A percentile compares a stretch with the other conserved stretches of the same genome.
Conservation (phyloP, 2,329 filamentous ascomycete species). For the Didymella exigua region DNA sequence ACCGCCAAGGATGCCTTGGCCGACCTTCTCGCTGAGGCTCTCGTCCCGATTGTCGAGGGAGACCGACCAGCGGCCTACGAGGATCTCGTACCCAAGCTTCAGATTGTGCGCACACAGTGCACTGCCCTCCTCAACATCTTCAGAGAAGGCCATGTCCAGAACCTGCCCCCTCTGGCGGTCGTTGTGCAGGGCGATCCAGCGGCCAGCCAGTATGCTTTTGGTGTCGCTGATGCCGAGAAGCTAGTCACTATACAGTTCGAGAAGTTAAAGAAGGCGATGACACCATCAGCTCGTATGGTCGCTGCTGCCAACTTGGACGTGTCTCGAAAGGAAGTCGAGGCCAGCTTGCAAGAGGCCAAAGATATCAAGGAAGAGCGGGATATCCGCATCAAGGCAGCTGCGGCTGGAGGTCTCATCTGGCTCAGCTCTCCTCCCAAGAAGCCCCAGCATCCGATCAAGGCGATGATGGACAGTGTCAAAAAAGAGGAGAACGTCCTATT, state of each 20-base stretch:
- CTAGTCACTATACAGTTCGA: slow-evolving; percentile 87
- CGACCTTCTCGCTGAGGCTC: slow-evolving; percentile 64
- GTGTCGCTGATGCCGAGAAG: slow-evolving; percentile 83
- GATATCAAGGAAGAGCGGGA: slow-evolving; percentile 81
- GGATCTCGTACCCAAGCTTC: slow-evolving; percentile 87
- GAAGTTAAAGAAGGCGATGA: slow-evolving; percentile 83
- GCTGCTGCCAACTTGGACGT: slow-evolving; percentile 79
- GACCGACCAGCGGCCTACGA: slow-evolving; percentile 83
- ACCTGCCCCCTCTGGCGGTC: slow-evolving; percentile 82
- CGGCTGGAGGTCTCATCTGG: slow-evolving; percentile 86
- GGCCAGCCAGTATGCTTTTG: slow-evolving; percentile 91
- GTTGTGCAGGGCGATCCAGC: slow-evolving; percentile 93
- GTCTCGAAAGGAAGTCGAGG: slow-evolving; percentile 70
- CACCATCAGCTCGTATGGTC: slow-evolving; percentile 84
- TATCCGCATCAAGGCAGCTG: slow-evolving; percentile 81
- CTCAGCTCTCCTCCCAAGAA: slow-evolving; percentile 90
- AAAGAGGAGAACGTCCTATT: slow-evolving; percentile 89
- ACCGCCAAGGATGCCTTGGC: slow-evolving; percentile 55
- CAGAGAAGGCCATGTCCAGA: slow-evolving; percentile 65
- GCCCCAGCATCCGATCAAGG: slow-evolving; percentile 89
- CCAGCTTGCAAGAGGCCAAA: slow-evolving; percentile 80
- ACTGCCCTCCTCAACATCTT: slow-evolving; percentile 89
- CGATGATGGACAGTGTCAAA: slow-evolving; percentile 98
- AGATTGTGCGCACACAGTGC: slow-evolving; percentile 88
- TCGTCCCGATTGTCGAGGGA: slow-evolving; percentile 78